phyloP scores from a whole-genome alignment of 352 stramenopile species.

The Phytophthora pseudosyringae region DNA sequence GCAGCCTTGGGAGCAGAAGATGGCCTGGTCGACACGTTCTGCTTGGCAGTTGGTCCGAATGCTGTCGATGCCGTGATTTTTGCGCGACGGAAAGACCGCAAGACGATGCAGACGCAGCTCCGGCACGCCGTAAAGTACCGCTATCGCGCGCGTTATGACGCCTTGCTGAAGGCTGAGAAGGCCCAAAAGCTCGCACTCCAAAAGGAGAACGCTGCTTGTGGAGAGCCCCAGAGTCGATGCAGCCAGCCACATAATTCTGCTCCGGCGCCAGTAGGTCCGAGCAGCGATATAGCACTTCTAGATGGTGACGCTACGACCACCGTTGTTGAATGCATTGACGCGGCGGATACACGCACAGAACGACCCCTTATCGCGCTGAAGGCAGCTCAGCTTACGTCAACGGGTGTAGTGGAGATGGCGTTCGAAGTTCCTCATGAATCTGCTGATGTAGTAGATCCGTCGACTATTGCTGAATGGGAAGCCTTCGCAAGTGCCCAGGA shows the following conservation, averaged over 20 bases:
- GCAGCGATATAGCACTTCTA: conserved; percentile 7
- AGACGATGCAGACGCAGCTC: conserved; percentile 30
- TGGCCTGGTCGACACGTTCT: conserved; percentile 28
- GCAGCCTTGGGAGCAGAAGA: conserved; percentile 29
- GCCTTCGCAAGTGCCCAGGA: conserved; percentile 15
- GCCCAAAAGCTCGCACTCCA: conserved; percentile 2
- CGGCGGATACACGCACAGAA: not conserved
- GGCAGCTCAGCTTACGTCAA: conserved; percentile 16
- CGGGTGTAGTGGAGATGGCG: conserved; percentile 21
- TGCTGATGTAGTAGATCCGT: conserved; percentile 14
- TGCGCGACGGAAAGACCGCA: conserved; percentile 19
- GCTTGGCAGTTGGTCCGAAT: conserved; percentile 24
- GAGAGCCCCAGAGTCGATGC: not conserved
- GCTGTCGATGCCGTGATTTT: conserved; percentile 38
- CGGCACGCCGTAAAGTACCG: conserved; percentile 5
- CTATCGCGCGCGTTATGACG: conserved; percentile 24
- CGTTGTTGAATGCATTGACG: not conserved
- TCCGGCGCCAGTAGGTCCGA: not conserved
- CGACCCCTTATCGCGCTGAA: conserved; percentile 5
- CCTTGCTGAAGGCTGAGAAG: conserved; percentile 24
- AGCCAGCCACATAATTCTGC: not conserved
- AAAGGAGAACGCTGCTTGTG: conserved; percentile 1
- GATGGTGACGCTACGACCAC: conserved; percentile 10
- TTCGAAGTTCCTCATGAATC: conserved; percentile 20
- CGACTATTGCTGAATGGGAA: conserved; percentile 30